Base-by-base conservation (phyloP, 352 stramenopile species). In the Thalassiosira exigua region DNA sequence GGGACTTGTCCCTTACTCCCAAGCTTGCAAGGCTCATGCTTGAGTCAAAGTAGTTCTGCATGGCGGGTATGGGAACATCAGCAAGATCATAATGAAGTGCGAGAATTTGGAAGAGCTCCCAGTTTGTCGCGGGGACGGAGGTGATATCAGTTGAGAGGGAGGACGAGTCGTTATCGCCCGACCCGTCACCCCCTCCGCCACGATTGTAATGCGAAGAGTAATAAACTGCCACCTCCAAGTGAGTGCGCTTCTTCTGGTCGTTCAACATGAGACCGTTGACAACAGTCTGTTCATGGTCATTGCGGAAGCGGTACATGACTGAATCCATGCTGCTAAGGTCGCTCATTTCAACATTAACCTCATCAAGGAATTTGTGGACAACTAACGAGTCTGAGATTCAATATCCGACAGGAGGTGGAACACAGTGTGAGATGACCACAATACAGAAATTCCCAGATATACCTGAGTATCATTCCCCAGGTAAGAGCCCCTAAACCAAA, bases 21-120 rank as follows among this genome's bases (percentile, higher is more conserved):
- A 80, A 42, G 29, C 52, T 58, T 62, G 70, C 66, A 11, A 80
- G 62, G 29, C 53, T 24, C 19, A 21, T 22, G 30, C 61, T 75
- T 4, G 70, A 73, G 53, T 80, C 70, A 68, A 59, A 80, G 48
- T 75, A 80, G 21, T 80, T 29, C 44, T 74, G 70, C 33, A 80
- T 62, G 3, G 70, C 70, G 17, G 52, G 61, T 5, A 80, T 56
- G 24, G 54, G 44, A 36, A 30, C 70, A 50, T 58, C 70, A 46
- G 70, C 70, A 30, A 75, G 44, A 41, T 75, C 48, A 51, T 60
- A 78, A 50, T 78, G 69, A 33, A 71, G 59, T 17, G 61, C 69
- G 42, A 61, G 71, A 14, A 79, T 44, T 58, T 79, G 54, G 48
- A 56, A 73, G 30, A 79, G 50, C 36, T 72, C 50, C 51, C 60